Evolutionary conservation across 2,329 filamentous ascomycete species (phyloP).

Genomic region (Fusarium citri): DNA sequence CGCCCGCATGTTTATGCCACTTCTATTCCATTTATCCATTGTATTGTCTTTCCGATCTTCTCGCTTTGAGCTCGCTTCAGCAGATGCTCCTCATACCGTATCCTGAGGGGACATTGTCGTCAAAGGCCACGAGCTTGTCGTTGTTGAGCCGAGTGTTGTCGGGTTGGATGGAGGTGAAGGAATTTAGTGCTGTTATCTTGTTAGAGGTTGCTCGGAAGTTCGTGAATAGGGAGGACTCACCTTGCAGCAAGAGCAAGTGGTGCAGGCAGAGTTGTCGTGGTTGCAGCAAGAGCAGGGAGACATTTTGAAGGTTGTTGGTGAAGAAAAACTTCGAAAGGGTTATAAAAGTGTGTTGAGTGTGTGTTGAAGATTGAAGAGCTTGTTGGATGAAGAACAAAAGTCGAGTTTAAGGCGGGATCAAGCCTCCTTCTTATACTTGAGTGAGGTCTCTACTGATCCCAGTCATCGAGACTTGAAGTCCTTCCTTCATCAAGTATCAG

Average conservation of each 20-base stretch:
- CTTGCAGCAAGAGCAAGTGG: slow-evolving; percentile 45
- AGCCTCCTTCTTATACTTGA: slow-evolving; percentile 43
- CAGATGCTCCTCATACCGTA: slow-evolving; percentile 16
- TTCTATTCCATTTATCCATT: slow-evolving; percentile 24
- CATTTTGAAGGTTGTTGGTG: slow-evolving; percentile 45
- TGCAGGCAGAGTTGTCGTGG: slow-evolving; percentile 39
- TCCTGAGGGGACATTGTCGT: slow-evolving; percentile 23
- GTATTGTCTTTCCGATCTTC: slow-evolving; percentile 17
- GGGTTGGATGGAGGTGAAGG: slow-evolving; percentile 22
- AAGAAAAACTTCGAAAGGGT: slow-evolving; percentile 43
- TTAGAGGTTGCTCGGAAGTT: slow-evolving; percentile 7
- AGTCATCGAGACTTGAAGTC: slow-evolving; percentile 7
- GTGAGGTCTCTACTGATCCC: slow-evolving; percentile 22
- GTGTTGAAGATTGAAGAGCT: slow-evolving; percentile 35
- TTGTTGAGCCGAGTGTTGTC: slow-evolving; percentile 26
- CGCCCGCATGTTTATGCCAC: slow-evolving; percentile 40
- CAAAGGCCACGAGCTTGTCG: slow-evolving; percentile 7
- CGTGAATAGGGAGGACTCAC: slow-evolving; percentile 9
- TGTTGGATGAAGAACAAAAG: slow-evolving; percentile 43
- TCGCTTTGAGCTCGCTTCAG: slow-evolving; percentile 8
- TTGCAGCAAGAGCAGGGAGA: slow-evolving; percentile 46
- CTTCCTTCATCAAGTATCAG: slow-evolving; percentile 11
- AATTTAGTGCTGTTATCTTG: slow-evolving; percentile 44
- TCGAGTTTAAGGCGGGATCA: slow-evolving; percentile 28
- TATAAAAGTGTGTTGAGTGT: slow-evolving; percentile 34